Conservation (phyloP, 2,329 filamentous ascomycete genomes). For the Massarina eburnea region DNA sequence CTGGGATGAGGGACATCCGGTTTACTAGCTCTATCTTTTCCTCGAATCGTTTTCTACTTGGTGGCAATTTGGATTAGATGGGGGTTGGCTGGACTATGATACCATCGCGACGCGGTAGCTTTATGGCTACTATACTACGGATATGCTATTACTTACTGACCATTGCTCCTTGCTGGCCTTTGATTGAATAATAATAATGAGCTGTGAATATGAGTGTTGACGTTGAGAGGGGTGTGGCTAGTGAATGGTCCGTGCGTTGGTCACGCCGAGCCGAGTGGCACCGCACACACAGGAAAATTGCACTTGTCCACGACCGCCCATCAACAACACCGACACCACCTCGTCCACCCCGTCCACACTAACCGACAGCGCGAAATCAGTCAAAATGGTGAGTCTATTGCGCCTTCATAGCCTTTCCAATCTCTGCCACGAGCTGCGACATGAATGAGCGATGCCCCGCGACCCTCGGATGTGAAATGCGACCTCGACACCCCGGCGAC, state of each 20-base stretch:
- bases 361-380: conserved; percentile 41
- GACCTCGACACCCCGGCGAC: background rate
- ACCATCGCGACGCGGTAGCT: conserved; percentile 24
- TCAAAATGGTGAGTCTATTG: conserved; percentile 47
- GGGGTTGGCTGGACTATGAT: conserved; percentile 20
- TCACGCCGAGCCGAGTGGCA: conserved; percentile 29
- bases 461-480: conserved; percentile 1
- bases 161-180: background rate
- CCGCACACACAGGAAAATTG: conserved; percentile 31
- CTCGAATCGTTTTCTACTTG: conserved; percentile 1
- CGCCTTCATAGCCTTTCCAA: conserved; percentile 6
- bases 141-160: too few species aligned
- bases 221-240: conserved; percentile 14
- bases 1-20: conserved; percentile 52
- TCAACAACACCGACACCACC: conserved; percentile 38
- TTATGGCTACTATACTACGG: too few species aligned
- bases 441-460: conserved; percentile 24
- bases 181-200: too few species aligned
- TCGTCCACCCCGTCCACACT: conserved; percentile 39
- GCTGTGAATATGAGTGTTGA: background rate
- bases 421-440: conserved; percentile 22
- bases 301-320: conserved; percentile 22
- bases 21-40: conserved; percentile 43
- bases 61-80: conserved; percentile 3
- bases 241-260: conserved; percentile 8